Percentiles rank a stretch among this genome's conserved stretches.
Conservation (phyloP, 2,329 filamentous ascomycete genomes). For the Botrytis medusae region DNA sequence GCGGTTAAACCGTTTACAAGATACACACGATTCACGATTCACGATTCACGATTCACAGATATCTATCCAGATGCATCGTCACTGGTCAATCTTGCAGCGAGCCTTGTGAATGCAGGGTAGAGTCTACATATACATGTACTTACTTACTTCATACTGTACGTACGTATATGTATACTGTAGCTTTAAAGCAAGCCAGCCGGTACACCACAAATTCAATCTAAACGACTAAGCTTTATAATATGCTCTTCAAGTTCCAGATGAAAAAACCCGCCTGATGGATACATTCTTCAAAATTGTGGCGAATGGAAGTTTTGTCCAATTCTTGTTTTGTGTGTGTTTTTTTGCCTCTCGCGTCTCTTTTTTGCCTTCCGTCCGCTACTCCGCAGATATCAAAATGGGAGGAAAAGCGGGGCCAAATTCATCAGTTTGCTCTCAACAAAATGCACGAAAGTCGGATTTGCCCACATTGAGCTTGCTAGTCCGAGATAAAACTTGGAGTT, state of each 20-base stretch:
- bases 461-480: conserved; percentile 7
- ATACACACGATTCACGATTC: background rate
- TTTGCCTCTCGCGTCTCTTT: background rate
- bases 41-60: background rate
- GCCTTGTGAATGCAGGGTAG: background rate
- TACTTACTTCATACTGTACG: too few relatives aligned
- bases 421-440: conserved; percentile 6
- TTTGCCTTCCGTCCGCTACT: background rate
- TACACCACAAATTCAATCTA: background rate
- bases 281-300: background rate
- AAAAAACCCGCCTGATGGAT: background rate
- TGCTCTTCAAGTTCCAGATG: background rate
- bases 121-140: background rate
- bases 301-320: background rate
- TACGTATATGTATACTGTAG: background rate
- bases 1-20: background rate
- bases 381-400: background rate
- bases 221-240: background rate
- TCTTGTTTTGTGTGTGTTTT: background rate
- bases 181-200: background rate
- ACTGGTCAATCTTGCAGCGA: background rate
- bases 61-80: background rate
- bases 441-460: conserved; percentile 1
- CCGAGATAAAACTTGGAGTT: background rate
- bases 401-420: background rate